These are phyloP conservation scores for Paxillus involutus DNA, from an alignment of 768 basidiomycete genomes.

Conservation along the genomic window DNA sequence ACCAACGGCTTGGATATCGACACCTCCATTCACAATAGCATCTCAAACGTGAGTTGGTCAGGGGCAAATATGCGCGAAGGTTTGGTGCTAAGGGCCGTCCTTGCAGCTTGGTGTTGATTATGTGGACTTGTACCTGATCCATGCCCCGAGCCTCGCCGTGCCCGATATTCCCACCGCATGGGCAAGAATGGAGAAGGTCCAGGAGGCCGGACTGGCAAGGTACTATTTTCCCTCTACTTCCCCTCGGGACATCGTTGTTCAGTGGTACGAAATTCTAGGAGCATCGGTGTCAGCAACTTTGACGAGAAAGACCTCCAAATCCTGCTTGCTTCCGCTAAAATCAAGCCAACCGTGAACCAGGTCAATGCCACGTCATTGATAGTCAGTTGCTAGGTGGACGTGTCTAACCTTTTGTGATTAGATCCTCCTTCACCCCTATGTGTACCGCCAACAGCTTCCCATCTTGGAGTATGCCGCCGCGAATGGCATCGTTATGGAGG, in stretches of 20 bases:
- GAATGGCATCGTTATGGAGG: conserved; percentile 68
- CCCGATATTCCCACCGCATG: conserved; percentile 64
- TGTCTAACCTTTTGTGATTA: conserved; percentile 23
- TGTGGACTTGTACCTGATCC: conserved; percentile 74
- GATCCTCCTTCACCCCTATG: conserved; percentile 75
- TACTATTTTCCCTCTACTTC: conserved; percentile 20
- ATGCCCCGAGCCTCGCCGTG: conserved; percentile 49
- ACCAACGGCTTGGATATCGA: conserved; percentile 48
- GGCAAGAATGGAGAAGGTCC: conserved; percentile 61
- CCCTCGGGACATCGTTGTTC: not conserved
- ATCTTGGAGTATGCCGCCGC: conserved; percentile 56
- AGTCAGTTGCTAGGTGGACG: too few species aligned
- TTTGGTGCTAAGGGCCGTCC: not conserved
- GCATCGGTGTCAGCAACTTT: conserved; percentile 76
- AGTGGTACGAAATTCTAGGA: conserved; percentile 37
- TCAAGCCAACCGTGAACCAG: conserved; percentile 70
- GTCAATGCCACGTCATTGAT: conserved; percentile 29
- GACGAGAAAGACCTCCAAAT: conserved; percentile 50
- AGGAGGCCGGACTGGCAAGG: conserved; percentile 59
- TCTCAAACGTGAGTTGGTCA: conserved; percentile 46
- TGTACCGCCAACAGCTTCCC: conserved; percentile 50
- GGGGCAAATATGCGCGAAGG: not conserved
- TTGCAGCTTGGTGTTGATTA: conserved; percentile 59
- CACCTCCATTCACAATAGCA: conserved; percentile 54
- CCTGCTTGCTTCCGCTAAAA: conserved; percentile 57